Conservation (phyloP, 441 rosid genomes). For the Eruca vesicaria region DNA sequence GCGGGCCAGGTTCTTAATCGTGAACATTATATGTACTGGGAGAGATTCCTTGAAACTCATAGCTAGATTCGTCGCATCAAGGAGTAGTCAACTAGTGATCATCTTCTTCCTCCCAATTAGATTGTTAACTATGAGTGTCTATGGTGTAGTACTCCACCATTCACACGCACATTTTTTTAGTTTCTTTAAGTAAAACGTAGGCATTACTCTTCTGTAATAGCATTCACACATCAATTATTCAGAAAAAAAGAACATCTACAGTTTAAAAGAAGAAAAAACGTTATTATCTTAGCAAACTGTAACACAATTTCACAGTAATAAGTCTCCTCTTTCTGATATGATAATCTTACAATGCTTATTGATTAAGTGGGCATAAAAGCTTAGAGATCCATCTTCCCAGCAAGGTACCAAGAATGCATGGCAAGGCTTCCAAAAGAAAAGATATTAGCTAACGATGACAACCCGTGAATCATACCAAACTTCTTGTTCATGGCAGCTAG, state of each 20-base stretch:
- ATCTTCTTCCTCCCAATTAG: conserved; percentile 56
- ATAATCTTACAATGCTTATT: conserved; percentile 18
- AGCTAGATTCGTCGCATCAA: conserved; percentile 54
- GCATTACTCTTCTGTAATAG: neutral
- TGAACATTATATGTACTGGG: conserved; percentile 49
- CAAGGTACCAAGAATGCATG: conserved; percentile 83
- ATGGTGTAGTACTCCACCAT: conserved; percentile 33
- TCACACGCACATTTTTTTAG: conserved; percentile 23
- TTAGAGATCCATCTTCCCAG: conserved; percentile 70
- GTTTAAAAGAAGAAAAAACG: neutral
- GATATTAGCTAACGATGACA: conserved; percentile 75
- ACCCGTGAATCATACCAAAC: conserved; percentile 81
- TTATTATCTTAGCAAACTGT: neutral
- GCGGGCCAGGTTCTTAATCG: conserved; percentile 37
- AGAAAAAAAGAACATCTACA: neutral
- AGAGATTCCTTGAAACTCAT: conserved; percentile 58
- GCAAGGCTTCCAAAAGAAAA: conserved; percentile 76
- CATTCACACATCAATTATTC: neutral
- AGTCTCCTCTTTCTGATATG: neutral
- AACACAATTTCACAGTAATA: neutral
- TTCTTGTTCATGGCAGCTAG: conserved; percentile 89
- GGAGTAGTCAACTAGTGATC: conserved; percentile 65
- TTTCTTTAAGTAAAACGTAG: conserved; percentile 31
- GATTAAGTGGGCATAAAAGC: neutral
- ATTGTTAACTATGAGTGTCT: conserved; percentile 47